Base-by-base conservation (phyloP, 2,329 filamentous ascomycete genomes). In the Daldinia sp. region DNA sequence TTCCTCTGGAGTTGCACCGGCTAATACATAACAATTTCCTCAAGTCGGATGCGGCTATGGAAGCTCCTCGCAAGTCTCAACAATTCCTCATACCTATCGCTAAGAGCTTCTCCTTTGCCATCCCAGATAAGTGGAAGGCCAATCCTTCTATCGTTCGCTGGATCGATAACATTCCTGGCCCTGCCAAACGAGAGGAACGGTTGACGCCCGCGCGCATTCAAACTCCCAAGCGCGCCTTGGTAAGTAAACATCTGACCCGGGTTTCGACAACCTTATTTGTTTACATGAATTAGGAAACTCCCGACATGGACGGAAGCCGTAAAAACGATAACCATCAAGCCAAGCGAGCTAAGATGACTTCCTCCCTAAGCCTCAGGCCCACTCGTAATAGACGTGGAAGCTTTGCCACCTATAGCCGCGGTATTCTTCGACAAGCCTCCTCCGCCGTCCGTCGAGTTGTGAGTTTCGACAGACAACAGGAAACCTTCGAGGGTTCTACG, bases 41-140 rank as follows among this genome's bases (percentile, higher is more conserved):
- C 4, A 5, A 51, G 8, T 3, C 17, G 10, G 15, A 13, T 29
- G 21, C 10, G 13, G 29, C 17, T 15, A 52, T 45, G 29, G 25
- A 39, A 13, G 5, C 25, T 10, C 93, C 79, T 17, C 23, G 21
- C n/a, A 47, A 21, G 13, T 37, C 49, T 13, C 45, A 58, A 11
- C 57, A 61, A 47, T 57, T 61, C 34, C 66, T 58, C 7, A 35
- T 69, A 8, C 69, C 72, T 7, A 60, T 64, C 10, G 53, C 68
- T n/a, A 68, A 68, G 50, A 69, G 50, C 45, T 74, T 75, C 61
- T 68, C 66, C 1, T 73, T 74, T 62, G 55, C 59, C 13, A 39
- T 72, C 15, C 66, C 73, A 1, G 66, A 69, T 2, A 53, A 69
- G 29, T 73, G 67, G 69, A 68, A 61, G 27, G 68, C 54, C n/a